Evolutionary conservation across 805 yeast species (phyloP), one percentile per base, ranked within the genome.

Genomic region (Tetrapisispora pingtungensis): DNA sequence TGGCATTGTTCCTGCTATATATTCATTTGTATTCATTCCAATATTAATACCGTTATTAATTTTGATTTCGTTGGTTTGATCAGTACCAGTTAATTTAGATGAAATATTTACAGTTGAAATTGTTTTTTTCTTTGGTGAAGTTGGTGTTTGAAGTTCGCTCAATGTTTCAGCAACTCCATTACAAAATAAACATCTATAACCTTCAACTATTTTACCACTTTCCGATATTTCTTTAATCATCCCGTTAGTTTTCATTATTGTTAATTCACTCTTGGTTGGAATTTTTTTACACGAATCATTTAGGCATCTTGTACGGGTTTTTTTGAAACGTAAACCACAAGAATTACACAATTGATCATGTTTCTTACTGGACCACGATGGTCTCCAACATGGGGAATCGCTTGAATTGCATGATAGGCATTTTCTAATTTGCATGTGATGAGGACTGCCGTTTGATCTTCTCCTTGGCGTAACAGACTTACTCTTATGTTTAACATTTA

Each of bases 311-410:
- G 95, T 95, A 24, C 86, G 84, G 0, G 97, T 89, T 68, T 90
- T 90, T 65, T 93, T 89, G 68, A 85, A 90, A 51, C 98, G 73
- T 55, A 90, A 70, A 1, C 98, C 98, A 66, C 98, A 90, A 1
- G 96, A 86, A 61, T 90, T 90, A 70, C 98, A 90, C 53, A 90
- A 73, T 67, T 89, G 97, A n/a, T 97, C 97, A 49, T 84, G 87
- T 51, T 80, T 71, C 24, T 79, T 71, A 19, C 48, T 46, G 3
- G 90, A 80, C 98, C 98, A 90, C 5, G 95, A 83, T 1, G 98
- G 98, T 59, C 98, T 77, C 98, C 98, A 90, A 65, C 98, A 90
- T 4, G 98, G 98, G 6, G 95, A 84, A 54, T 84, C 93, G 45
- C 80, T 82, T 1, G 93, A 78, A 7, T 88, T 87, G 66, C 98